These are phyloP conservation scores for Xylariaceae sp. DNA, from an alignment of 2,329 filamentous ascomycete genomes.

Conservation along the genomic window DNA sequence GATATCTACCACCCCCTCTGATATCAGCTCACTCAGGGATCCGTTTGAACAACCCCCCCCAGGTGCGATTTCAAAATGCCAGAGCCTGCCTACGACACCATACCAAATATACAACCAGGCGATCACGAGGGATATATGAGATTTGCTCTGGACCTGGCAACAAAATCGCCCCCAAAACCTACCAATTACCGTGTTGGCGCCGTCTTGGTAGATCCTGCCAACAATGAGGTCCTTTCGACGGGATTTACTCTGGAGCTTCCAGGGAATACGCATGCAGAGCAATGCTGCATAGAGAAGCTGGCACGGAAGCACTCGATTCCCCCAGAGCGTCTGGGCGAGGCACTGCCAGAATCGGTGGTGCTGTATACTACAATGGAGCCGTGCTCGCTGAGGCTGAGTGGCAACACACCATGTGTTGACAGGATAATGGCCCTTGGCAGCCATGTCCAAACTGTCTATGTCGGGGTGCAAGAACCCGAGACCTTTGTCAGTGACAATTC, in stretches of 20 bases:
- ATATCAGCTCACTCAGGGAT: too few species aligned
- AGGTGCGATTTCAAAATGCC: slow-evolving; percentile 12
- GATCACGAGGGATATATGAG: slow-evolving; percentile 54
- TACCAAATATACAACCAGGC: slow-evolving; percentile 27
- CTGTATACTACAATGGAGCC: slow-evolving; percentile 95
- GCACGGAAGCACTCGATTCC: slow-evolving; percentile 41
- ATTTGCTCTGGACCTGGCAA: slow-evolving; percentile 69
- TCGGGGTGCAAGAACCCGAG: slow-evolving; percentile 83
- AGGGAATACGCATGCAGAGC: slow-evolving; percentile 95
- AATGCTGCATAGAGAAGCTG: slow-evolving; percentile 80
- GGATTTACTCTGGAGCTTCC: slow-evolving; percentile 87
- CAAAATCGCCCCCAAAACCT: slow-evolving; percentile 74
- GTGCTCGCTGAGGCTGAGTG: slow-evolving; percentile 67
- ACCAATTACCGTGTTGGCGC: slow-evolving; percentile 94
- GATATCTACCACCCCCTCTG: too few species aligned
- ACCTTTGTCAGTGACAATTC: slow-evolving; percentile 83
- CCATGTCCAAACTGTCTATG: slow-evolving; percentile 71
- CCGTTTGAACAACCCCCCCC: background rate
- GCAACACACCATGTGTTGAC: slow-evolving; percentile 72
- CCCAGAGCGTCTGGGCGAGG: slow-evolving; percentile 49
- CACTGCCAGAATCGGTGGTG: slow-evolving; percentile 48
- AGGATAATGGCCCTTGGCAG: slow-evolving; percentile 61
- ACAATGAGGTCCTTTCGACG: slow-evolving; percentile 61
- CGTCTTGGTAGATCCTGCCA: slow-evolving; percentile 61
- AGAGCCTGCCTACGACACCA: slow-evolving; percentile 4